Conservation (phyloP, 2,329 filamentous ascomycete genomes). For the Paramyrothecium roridum region DNA sequence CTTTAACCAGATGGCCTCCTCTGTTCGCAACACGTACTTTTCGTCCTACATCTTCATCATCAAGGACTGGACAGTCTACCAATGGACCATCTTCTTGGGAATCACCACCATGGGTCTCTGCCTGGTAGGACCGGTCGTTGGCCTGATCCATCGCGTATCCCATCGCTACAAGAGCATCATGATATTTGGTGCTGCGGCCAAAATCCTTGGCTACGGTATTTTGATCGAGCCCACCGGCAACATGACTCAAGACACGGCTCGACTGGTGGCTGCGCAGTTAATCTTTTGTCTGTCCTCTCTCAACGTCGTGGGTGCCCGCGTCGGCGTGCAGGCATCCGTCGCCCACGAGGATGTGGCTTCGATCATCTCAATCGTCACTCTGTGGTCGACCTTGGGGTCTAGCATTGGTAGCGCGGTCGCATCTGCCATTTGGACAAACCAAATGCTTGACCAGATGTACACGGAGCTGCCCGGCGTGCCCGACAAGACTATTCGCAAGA, state of each 20-base stretch:
- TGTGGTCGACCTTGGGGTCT: slow-evolving; percentile 36
- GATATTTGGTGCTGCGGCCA: slow-evolving; percentile 23
- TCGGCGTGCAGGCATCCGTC: slow-evolving; percentile 36
- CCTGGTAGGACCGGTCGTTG: slow-evolving; percentile 30
- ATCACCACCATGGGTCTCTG: slow-evolving; percentile 35
- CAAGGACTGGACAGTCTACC: slow-evolving; percentile 37
- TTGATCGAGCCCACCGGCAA: slow-evolving; percentile 21
- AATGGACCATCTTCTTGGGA: slow-evolving; percentile 37
- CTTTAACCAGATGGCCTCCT: slow-evolving; percentile 30
- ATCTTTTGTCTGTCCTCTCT: slow-evolving; percentile 12
- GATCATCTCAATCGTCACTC: slow-evolving; percentile 31
- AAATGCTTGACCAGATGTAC: slow-evolving; percentile 30
- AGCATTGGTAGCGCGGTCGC: slow-evolving; percentile 34
- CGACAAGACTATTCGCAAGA: slow-evolving; percentile 16
- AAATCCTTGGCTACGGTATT: slow-evolving; percentile 32
- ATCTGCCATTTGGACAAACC: slow-evolving; percentile 33
- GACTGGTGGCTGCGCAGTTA: slow-evolving; percentile 11
- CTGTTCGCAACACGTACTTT: slow-evolving; percentile 32
- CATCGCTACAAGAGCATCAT: slow-evolving; percentile 34
- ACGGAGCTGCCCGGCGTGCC: slow-evolving; percentile 22
- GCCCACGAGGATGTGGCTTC: slow-evolving; percentile 38
- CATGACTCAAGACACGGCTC: slow-evolving; percentile 28
- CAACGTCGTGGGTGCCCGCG: slow-evolving; percentile 35
- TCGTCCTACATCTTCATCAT: slow-evolving; percentile 35
- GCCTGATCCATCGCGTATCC: slow-evolving; percentile 28